phyloP scores from a whole-genome alignment of 306 rosid genomes.

The Trichosanthes truncata region DNA sequence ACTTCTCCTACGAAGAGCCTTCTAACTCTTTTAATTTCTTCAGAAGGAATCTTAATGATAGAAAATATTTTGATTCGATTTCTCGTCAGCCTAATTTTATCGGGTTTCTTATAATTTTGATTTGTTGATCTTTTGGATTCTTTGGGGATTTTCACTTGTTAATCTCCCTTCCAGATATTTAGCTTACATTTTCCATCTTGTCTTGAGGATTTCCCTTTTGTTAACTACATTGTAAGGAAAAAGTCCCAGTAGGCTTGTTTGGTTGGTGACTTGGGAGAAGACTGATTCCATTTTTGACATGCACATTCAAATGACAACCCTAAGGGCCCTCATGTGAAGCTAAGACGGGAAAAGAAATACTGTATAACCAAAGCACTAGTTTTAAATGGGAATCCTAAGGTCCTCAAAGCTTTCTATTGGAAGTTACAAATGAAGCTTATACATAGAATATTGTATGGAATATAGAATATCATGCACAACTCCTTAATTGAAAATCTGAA shows the following conservation, averaged over 20 bases:
- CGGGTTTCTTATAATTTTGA: neutral
- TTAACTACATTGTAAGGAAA: neutral
- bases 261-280: neutral
- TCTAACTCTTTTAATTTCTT: neutral
- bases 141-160: neutral
- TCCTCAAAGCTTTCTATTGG: neutral
- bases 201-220: neutral
- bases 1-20: neutral
- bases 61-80: neutral
- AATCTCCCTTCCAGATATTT: neutral
- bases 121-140: neutral
- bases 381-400: neutral
- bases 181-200: neutral
- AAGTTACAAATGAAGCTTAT: neutral
- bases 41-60: neutral
- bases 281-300: neutral
- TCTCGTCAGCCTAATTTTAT: neutral
- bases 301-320: neutral
- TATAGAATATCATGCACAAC: neutral
- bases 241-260: neutral
- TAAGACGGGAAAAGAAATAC: neutral
- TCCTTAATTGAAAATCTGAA: neutral
- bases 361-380: neutral
- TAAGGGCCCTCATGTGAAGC: neutral
- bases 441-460: neutral